Conservation (phyloP, 1,284 basidiomycete species). For the Cerrena zonata region DNA sequence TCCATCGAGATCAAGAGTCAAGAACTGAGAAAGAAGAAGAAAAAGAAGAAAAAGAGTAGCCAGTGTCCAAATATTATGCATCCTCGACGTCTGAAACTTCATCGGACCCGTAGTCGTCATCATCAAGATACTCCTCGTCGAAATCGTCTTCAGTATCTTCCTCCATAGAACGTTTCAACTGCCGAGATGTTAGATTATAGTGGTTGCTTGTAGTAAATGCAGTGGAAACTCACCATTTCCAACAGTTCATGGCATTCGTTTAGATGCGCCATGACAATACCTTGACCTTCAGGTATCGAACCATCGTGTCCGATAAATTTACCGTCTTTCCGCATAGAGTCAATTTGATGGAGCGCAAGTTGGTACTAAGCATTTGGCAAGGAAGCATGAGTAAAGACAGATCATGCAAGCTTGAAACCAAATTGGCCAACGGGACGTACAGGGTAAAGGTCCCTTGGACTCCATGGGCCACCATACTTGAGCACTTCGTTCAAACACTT, state of each 20-base stretch:
- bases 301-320: slow-evolving; percentile 85
- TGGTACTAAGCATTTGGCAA: slow-evolving; percentile 72
- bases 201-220: no score
- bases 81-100: no score
- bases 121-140: no score
- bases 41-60: no score
- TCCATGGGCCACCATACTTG: slow-evolving; percentile 94
- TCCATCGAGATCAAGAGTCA: no score
- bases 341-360: slow-evolving; percentile 92
- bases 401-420: not conserved
- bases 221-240: slow-evolving; percentile 79
- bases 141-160: no score
- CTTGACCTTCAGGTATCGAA: slow-evolving; percentile 90
- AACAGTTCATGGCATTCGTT: slow-evolving; percentile 95
- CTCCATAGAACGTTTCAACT: no score
- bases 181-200: no score
- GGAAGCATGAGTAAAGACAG: not conserved
- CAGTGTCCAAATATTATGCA: no score
- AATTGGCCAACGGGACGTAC: slow-evolving; percentile 38
- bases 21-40: no score
- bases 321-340: slow-evolving; percentile 86
- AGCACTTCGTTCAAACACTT: slow-evolving; percentile 96
- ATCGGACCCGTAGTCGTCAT: no score
- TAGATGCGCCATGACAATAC: slow-evolving; percentile 91
- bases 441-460: slow-evolving; percentile 92